Percentiles rank a stretch among this genome's conserved stretches.
Conservation (phyloP, 805 yeast genomes). For the Yamadazyma olivae region DNA sequence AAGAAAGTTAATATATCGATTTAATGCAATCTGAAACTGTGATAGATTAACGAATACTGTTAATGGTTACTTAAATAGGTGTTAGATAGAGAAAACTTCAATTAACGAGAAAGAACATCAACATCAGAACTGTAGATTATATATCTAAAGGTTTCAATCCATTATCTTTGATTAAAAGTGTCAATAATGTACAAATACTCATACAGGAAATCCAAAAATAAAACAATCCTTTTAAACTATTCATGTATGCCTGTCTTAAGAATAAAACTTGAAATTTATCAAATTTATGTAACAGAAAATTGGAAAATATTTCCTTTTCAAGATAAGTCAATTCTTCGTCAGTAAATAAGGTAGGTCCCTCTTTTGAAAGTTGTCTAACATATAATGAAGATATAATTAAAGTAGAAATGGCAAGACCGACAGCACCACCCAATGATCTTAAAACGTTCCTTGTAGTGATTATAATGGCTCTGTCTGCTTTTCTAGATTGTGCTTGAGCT, state of each 20-base stretch:
- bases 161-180: slow-evolving; percentile 31
- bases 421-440: slow-evolving; percentile 34
- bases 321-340: not conserved
- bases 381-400: slow-evolving; percentile 22
- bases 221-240: slow-evolving; percentile 25
- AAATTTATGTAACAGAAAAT: not conserved
- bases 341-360: too few relatives aligned
- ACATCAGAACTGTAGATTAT: too few relatives aligned
- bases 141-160: slow-evolving; percentile 33
- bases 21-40: too few relatives aligned
- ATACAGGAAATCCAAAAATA: slow-evolving; percentile 32
- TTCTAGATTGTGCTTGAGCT: slow-evolving; percentile 42
- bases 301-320: not conserved
- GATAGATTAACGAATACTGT: too few relatives aligned
- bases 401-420: slow-evolving; percentile 31
- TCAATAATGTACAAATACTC: slow-evolving; percentile 24
- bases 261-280: not conserved
- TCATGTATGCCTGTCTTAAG: slow-evolving; percentile 21
- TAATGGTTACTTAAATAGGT: too few relatives aligned
- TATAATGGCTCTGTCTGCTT: slow-evolving; percentile 32
- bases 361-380: too few relatives aligned
- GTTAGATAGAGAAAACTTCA: too few relatives aligned
- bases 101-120: too few relatives aligned
- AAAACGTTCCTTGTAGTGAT: slow-evolving; percentile 31
- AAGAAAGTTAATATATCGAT: too few relatives aligned